phyloP scores from a whole-genome alignment of 1,284 basidiomycete genomes.

The Ganoderma sinense region DNA sequence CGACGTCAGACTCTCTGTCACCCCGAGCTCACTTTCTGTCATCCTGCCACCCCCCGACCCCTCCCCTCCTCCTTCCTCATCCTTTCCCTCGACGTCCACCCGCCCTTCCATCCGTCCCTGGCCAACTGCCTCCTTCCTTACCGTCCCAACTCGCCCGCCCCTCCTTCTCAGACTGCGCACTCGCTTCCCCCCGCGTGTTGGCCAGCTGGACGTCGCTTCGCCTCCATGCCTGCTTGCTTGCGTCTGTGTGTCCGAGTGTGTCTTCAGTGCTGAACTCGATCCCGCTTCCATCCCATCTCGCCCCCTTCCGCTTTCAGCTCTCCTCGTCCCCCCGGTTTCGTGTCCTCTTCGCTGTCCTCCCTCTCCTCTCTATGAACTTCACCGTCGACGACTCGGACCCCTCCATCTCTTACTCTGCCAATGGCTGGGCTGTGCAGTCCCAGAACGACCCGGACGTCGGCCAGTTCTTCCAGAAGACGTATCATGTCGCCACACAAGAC shows the following conservation, averaged over 20 bases:
- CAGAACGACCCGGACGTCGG: slow-evolving; percentile 29
- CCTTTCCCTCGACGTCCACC: not conserved
- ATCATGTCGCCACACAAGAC: slow-evolving; percentile 37
- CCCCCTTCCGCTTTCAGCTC: not conserved
- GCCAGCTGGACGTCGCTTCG: not conserved
- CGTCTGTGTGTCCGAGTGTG: not conserved
- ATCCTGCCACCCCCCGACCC: not conserved
- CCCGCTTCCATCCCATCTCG: not conserved
- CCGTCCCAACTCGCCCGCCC: slow-evolving; percentile 22
- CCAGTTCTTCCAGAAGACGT: slow-evolving; percentile 39
- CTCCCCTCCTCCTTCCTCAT: slow-evolving; percentile 1
- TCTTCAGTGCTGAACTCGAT: not conserved
- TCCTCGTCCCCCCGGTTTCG: not conserved
- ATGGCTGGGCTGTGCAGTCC: slow-evolving; percentile 36
- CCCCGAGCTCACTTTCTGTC: not conserved
- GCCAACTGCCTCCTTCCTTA: slow-evolving; percentile 13
- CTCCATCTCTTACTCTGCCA: slow-evolving; percentile 34
- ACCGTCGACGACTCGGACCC: slow-evolving; percentile 41
- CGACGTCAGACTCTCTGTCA: not conserved
- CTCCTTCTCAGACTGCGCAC: not conserved
- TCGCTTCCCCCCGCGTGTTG: not conserved
- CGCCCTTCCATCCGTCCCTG: not conserved
- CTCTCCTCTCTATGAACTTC: slow-evolving; percentile 34
- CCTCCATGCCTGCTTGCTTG: slow-evolving; percentile 4
- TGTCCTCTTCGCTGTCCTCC: not conserved